Evolutionary conservation across 2,329 filamentous ascomycete genomes (phyloP), one percentile per base, ranked within the genome.

Genomic region (Neocucurbitaria cava): DNA sequence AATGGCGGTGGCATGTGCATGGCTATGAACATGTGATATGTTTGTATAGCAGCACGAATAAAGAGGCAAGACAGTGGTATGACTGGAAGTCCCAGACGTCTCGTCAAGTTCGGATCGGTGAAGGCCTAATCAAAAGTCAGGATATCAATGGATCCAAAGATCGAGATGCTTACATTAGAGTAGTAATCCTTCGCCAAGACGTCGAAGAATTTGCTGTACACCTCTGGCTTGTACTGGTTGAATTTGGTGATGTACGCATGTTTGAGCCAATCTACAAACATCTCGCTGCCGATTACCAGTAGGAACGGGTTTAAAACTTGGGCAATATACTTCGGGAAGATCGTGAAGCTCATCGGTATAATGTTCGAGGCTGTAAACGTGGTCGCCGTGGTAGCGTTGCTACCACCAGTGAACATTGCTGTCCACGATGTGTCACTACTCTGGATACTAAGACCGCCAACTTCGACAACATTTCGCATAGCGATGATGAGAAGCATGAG

Each of bases 171-270:
- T 72, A 90, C 89, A 72, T 97, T 94, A 0, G 92, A 94, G 73
- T 99, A 99, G 77, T 99, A 99, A 74, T 99, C 95, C 75, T 98
- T 98, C 62, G 92, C 93, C 7, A 99, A 80, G 4, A 99, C 91
- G 70, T 99, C 96, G 15, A 98, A 84, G 71, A 95, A 96, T 21
- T 92, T 87, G 47, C 87, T 85, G 74, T 99, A 99, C 51, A 99
- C 90, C 6, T 85, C 86, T 3, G 95, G 95, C 61, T 95, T 94
- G 64, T 93, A 92, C 66, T 96, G 96, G 81, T 99, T 99, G 80
- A 99, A 99, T 73, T 99, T 99, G 72, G 89, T 93, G 73, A 99
- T 96, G 73, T 98, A 99, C 20, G 92, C 92, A 72, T 99, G 96
- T 76, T 99, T 99, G 74, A 97, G 85, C 85, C 91, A 93, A 76